These are phyloP conservation scores for Begonia peltatifolia DNA, from an alignment of 306 rosid genomes.

Conservation along the genomic window DNA sequence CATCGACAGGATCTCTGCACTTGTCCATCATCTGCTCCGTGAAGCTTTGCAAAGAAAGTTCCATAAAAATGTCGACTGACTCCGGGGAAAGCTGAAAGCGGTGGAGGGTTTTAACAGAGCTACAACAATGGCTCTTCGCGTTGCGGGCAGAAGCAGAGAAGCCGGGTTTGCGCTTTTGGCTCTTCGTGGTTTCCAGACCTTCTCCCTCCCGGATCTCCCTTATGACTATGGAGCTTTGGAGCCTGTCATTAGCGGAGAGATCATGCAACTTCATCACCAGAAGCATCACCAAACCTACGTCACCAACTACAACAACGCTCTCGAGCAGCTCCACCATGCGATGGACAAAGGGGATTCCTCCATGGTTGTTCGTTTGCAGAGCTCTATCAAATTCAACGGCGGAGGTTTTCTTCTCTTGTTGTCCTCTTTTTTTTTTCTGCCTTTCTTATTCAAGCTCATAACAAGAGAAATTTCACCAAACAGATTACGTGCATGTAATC, in stretches of 20 bases:
- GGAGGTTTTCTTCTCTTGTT: constrained; percentile 21
- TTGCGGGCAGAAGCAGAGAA: constrained; percentile 4
- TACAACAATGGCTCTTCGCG: no score
- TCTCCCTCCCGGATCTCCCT: constrained; percentile 72
- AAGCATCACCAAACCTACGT: constrained; percentile 85
- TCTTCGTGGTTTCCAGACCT: constrained; percentile 39
- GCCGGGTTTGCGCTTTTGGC: constrained; percentile 2
- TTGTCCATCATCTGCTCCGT: no score
- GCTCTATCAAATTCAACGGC: constrained; percentile 39
- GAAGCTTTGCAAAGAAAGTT: no score
- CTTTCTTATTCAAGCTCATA: no score
- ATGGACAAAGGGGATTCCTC: constrained; percentile 32
- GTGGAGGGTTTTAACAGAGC: no score
- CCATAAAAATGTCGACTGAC: no score
- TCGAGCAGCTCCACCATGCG: constrained; percentile 74
- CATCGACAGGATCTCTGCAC: no score
- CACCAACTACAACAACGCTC: constrained; percentile 80
- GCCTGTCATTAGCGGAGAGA: constrained; percentile 77
- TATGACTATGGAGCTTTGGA: constrained; percentile 85
- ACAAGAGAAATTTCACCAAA: no score
- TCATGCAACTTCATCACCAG: constrained; percentile 89
- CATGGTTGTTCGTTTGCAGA: constrained; percentile 20
- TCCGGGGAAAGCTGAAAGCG: no score
- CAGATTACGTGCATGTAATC: no score
- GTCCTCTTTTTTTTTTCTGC: not conserved